A percentile compares a stretch with the other conserved stretches of the same genome.
These are phyloP conservation scores for Kurtzmaniella fragi DNA, from an alignment of 805 yeast species.

Conservation along the genomic window DNA sequence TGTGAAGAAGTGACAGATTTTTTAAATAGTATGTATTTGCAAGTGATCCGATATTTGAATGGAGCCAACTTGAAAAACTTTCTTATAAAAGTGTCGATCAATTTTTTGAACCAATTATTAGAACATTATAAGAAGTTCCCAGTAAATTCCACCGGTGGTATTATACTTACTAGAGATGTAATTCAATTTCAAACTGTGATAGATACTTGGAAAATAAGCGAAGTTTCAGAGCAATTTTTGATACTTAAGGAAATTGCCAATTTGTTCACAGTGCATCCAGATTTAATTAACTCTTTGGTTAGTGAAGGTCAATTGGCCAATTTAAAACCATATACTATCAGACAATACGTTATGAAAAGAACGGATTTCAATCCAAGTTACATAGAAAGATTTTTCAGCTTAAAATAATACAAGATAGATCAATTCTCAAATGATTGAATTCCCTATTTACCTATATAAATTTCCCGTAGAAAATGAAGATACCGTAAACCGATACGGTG, in stretches of 20 bases:
- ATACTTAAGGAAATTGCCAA: conserved; percentile 79
- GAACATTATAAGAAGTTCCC: conserved; percentile 71
- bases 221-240: conserved; percentile 58
- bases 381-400: conserved; percentile 40
- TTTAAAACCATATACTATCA: conserved; percentile 56
- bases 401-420: conserved; percentile 12
- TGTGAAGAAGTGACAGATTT: conserved; percentile 60
- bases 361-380: conserved; percentile 61
- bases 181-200: conserved; percentile 67
- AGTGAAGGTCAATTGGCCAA: conserved; percentile 74
- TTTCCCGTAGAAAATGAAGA: no score
- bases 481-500: not conserved
- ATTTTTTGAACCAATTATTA: conserved; percentile 53
- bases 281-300: conserved; percentile 68
- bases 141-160: conserved; percentile 79
- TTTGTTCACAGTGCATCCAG: conserved; percentile 79
- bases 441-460: no score
- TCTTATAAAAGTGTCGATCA: conserved; percentile 52
- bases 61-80: conserved; percentile 45
- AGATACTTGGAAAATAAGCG: conserved; percentile 62
- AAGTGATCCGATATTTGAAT: conserved; percentile 31
- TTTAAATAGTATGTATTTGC: conserved; percentile 37
- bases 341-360: conserved; percentile 64
- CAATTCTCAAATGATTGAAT: no score
- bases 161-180: conserved; percentile 75